These are phyloP conservation scores for Syncephalastrum contaminatum DNA, from an alignment of 371 early-diverging fungal species.

Conservation along the genomic window DNA sequence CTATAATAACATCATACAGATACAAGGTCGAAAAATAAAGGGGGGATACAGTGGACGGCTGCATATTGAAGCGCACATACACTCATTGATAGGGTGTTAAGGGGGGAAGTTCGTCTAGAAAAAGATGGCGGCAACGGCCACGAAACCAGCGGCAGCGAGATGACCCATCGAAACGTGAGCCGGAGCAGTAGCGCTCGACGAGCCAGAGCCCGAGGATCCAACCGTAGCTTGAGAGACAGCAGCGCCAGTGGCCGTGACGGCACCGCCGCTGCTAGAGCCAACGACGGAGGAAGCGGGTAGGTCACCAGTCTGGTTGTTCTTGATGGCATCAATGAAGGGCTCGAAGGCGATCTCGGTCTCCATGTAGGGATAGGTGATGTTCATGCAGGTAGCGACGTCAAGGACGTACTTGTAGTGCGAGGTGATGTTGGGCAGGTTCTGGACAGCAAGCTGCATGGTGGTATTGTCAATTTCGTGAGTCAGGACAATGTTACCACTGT, in stretches of 20 bases:
- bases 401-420: constrained; percentile 36
- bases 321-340: constrained; percentile 21
- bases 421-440: constrained; percentile 40
- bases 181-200: constrained; percentile 1
- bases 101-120: too few species aligned
- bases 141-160: too few species aligned
- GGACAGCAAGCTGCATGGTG: constrained; percentile 41
- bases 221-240: constrained; percentile 9
- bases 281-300: constrained; percentile 6
- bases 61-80: too few species aligned
- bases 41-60: too few species aligned
- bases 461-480: constrained; percentile 46
- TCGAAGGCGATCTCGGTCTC: constrained; percentile 35
- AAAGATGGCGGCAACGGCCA: too few species aligned
- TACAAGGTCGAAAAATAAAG: too few species aligned
- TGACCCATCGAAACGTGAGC: neutral
- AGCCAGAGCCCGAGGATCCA: neutral
- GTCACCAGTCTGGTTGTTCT: constrained; percentile 7
- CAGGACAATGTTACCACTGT: constrained; percentile 37
- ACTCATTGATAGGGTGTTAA: too few species aligned
- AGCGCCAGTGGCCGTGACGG: constrained; percentile 14
- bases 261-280: constrained; percentile 4
- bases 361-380: constrained; percentile 43
- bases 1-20: too few species aligned
- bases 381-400: constrained; percentile 47